These are phyloP conservation scores for Cyclocybe cylindracea DNA, from an alignment of 768 basidiomycete species.

Conservation along the genomic window DNA sequence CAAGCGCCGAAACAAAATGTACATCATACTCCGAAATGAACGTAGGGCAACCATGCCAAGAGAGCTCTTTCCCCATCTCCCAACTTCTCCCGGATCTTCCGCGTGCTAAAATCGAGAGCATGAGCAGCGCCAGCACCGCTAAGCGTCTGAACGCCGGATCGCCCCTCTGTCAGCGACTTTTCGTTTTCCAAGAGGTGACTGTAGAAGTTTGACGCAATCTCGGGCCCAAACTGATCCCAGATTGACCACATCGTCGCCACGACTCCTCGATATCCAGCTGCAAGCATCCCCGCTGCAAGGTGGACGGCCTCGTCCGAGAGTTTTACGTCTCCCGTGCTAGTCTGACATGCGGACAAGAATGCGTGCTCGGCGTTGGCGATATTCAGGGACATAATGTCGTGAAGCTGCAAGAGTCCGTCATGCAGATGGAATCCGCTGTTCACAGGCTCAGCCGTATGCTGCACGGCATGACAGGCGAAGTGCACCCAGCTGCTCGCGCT, in stretches of 20 bases:
- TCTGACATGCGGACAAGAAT: conserved; percentile 19
- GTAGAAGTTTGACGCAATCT: conserved; percentile 24
- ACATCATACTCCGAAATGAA: conserved; percentile 6
- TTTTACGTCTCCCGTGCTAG: conserved; percentile 10
- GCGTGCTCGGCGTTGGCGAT: conserved; percentile 12
- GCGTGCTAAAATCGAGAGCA: conserved; percentile 6
- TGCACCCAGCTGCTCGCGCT: conserved; percentile 12
- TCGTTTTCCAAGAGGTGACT: conserved; percentile 5
- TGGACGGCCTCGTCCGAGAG: conserved; percentile 18
- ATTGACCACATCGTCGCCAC: conserved; percentile 22
- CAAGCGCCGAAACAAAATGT: no score
- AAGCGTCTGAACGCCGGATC: not conserved
- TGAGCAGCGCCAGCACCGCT: conserved; percentile 4
- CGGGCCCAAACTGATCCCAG: conserved; percentile 8
- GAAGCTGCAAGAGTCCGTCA: conserved; percentile 5
- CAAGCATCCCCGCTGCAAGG: conserved; percentile 19
- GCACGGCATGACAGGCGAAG: conserved; percentile 16
- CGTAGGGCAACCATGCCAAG: conserved; percentile 11
- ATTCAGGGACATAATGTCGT: conserved; percentile 9
- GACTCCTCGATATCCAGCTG: conserved; percentile 16
- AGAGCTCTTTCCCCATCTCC: not conserved
- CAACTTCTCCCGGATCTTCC: not conserved
- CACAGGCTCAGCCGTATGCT: conserved; percentile 4
- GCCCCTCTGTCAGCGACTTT: not conserved
- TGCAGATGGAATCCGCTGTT: conserved; percentile 14